phyloP scores from a whole-genome alignment of 257 asterid species.

The Scutellaria minor region DNA sequence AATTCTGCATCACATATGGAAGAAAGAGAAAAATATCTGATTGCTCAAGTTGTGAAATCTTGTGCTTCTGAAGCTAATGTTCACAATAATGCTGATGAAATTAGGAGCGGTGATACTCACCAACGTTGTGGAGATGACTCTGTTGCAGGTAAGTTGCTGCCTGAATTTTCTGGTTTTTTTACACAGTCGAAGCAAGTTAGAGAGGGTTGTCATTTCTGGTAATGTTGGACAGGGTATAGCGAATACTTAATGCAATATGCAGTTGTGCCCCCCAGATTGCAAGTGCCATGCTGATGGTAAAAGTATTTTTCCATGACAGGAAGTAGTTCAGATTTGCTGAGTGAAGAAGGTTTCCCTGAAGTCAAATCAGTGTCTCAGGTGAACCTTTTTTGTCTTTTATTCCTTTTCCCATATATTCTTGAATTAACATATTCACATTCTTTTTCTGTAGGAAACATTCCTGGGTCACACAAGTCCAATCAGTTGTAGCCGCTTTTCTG shows the following conservation, averaged over 20 bases:
- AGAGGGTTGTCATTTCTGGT: conserved; percentile 27
- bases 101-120: conserved; percentile 43
- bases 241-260: conserved; percentile 14
- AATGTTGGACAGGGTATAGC: conserved; percentile 15
- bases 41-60: conserved; percentile 42
- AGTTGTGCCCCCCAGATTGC: conserved; percentile 27
- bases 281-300: conserved; percentile 36
- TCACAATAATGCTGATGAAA: conserved; percentile 41
- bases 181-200: background rate
- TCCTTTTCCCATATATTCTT: background rate
- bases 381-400: conserved; percentile 21
- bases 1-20: conserved; percentile 42
- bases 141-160: conserved; percentile 44
- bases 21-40: conserved; percentile 44
- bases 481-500: conserved; percentile 89
- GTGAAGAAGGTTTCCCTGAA: conserved; percentile 82
- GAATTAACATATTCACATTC: conserved; percentile 10
- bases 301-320: conserved; percentile 49
- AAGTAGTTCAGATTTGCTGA: conserved; percentile 44
- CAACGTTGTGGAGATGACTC: conserved; percentile 40
- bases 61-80: conserved; percentile 43
- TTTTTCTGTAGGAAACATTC: conserved; percentile 75
- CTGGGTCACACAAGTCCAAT: conserved; percentile 98
- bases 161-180: conserved; percentile 25
- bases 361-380: conserved; percentile 81